Base-by-base conservation (phyloP, 2,329 filamentous ascomycete genomes). In the Hypocrella siamensis region DNA sequence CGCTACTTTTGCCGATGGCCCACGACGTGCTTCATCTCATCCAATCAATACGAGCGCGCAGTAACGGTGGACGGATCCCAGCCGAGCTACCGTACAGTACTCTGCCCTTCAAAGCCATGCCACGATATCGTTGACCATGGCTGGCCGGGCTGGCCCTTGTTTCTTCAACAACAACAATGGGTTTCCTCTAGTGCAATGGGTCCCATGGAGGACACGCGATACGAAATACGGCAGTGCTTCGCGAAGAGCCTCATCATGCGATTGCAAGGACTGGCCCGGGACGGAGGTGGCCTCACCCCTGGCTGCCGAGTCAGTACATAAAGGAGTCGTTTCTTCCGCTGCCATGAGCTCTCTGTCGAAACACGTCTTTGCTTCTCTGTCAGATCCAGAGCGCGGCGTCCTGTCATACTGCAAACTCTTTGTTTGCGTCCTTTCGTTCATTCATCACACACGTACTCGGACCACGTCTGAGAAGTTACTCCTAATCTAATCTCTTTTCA, bases 381-480 rank as follows among this genome's bases (percentile, higher is more conserved):
- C 35, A 42, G 41, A 33, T 34, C 32, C 33, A 40, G 43, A 52
- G 43, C 41, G 47, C 50, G 31, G 40, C 35, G 44, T 40, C 43
- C 46, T 47, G 41, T 24, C 27, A 42, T 54, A 53, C 48, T 54
- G 53, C 48, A 48, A 40, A 48, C 51, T 40, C 40, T 44, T 46
- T 44, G 49, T 55, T 51, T 56, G 48, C 51, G 53, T 56, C 50
- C 52, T 46, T 54, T 58, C 55, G 34, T 57, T 58, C 42, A 51
- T 47, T 55, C 52, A 37, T 48, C 54, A 21, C 24, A 21, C 22
- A 36, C 30, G 49, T n/a, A 48, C 49, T 35, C 54, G 40, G 51
- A 47, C 47, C 50, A 44, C 33, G 34, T 51, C 17, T 26, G 9
- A 18, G 4, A 16, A 17, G 5, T 11, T 11, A 19, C 14, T 15